Evolutionary conservation across 163 green algal species (phyloP), one percentile per base, ranked within the genome.

Genomic region (Prototheca wickerhamii): DNA sequence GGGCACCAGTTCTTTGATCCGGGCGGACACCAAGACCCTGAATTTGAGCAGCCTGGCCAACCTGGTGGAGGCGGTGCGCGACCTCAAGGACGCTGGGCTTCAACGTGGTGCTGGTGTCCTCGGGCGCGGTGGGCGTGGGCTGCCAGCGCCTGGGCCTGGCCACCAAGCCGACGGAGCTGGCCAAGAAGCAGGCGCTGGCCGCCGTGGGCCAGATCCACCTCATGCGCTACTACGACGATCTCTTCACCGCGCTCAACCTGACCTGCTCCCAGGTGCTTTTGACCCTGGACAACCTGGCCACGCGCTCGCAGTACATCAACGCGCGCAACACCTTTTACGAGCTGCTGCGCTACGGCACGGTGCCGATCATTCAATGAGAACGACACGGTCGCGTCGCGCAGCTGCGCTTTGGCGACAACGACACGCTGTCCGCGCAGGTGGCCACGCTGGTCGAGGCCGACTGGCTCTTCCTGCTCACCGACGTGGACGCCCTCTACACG

Each of bases 351-450:
- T 90, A 91, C 34, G 71, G 79, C 28, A 82, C 82, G 1, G 69
- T 98, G 0, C 91, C 91, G 0, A 82, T 98, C 2, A 85, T 96
- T n/a, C 32, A 97, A 97, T 46, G 91, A 97, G 65, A 97, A 97
- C 68, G 88, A 96, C 77, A 96, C 89, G 20, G 85, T 96, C n/a
- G 87, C 89, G 84, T 95, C n/a, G 82, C 95, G 70, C 79, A 97
- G 77, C 78, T 96, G 52, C 78, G 86, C 23, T 91, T 97, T 78
- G 91, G 91, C 28, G 91, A 98, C 86, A 98, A 98, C 69, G 91
- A 98, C 79, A 96, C 88, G 10, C 79, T 98, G 23, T 88, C 85
- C 2, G 89, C 91, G 3, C 85, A 95, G 74, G 90, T 97, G 49
- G 89, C 91, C 0, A 86, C 87, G 4, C 74, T 96, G 58, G 82